Percentiles rank a stretch among this genome's conserved stretches.
These are phyloP conservation scores for Vitis hybrid DNA, from an alignment of 177 flowering plant genomes.

Conservation along the genomic window DNA sequence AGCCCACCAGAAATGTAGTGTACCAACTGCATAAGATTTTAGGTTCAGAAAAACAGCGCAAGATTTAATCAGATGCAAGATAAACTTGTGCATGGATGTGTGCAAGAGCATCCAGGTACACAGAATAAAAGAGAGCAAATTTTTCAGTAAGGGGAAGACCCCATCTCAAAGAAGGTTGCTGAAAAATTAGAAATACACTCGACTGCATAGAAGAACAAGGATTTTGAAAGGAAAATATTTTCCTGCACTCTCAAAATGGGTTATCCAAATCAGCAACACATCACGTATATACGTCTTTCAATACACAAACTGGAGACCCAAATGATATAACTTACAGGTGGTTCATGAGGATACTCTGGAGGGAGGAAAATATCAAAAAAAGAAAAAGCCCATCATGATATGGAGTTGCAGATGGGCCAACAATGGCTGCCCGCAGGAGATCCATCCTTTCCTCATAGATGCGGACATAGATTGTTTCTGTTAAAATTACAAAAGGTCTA, in stretches of 20 bases:
- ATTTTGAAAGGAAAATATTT: neutral
- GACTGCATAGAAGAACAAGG: neutral
- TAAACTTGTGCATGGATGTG: neutral
- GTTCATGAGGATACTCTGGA: constrained; percentile 76
- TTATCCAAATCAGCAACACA: neutral
- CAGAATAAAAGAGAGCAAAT: neutral
- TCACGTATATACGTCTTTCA: neutral
- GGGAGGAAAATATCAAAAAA: constrained; percentile 87
- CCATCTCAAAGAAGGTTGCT: neutral
- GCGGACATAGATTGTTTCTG: constrained; percentile 84
- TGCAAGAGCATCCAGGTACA: neutral
- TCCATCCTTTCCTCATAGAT: constrained; percentile 87
- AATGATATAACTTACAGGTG: constrained; percentile 72
- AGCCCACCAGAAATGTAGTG: constrained; percentile 38
- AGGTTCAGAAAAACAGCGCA: neutral
- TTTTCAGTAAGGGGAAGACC: neutral
- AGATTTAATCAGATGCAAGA: neutral
- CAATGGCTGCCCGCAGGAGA: constrained; percentile 78
- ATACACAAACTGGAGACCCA: neutral
- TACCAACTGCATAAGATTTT: constrained; percentile 60
- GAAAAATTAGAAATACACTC: neutral
- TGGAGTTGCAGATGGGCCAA: constrained; percentile 92
- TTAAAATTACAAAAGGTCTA: constrained; percentile 1
- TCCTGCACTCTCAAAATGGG: neutral
- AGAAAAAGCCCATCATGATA: constrained; percentile 86